These are phyloP conservation scores for Magnolia sinica DNA, from an alignment of 164 flowering plant genomes.

Conservation along the genomic window DNA sequence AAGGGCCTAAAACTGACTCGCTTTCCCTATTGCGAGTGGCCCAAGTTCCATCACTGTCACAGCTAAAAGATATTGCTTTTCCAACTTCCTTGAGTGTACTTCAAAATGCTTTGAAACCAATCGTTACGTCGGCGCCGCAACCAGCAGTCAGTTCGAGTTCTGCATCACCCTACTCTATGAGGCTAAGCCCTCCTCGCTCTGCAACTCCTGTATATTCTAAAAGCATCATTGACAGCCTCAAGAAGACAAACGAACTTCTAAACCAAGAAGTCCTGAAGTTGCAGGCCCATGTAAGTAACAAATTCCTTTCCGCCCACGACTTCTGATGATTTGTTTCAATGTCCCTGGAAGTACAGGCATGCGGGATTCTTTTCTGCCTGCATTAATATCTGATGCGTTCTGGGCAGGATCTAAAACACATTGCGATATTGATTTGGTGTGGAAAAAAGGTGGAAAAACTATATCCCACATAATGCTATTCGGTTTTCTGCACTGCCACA, in stretches of 20 bases:
- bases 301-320: background rate
- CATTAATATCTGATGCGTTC: background rate
- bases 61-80: constrained; percentile 57
- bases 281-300: constrained; percentile 50
- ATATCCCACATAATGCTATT: too few relatives aligned
- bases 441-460: background rate
- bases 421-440: background rate
- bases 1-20: constrained; percentile 37
- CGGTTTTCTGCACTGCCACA: too few relatives aligned
- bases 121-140: constrained; percentile 24
- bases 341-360: background rate
- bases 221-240: constrained; percentile 65
- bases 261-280: constrained; percentile 68
- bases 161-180: constrained; percentile 66
- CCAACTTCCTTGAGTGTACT: constrained; percentile 52
- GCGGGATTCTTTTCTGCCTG: background rate
- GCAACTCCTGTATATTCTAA: constrained; percentile 55
- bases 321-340: background rate
- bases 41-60: constrained; percentile 55
- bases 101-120: constrained; percentile 50
- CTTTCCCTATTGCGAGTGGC: constrained; percentile 35
- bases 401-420: background rate
- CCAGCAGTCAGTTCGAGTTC: constrained; percentile 39
- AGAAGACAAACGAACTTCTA: constrained; percentile 64
- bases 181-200: constrained; percentile 73